Evolutionary conservation across 2,329 filamentous ascomycete species (phyloP).

Genomic region (Penicillium sp.): DNA sequence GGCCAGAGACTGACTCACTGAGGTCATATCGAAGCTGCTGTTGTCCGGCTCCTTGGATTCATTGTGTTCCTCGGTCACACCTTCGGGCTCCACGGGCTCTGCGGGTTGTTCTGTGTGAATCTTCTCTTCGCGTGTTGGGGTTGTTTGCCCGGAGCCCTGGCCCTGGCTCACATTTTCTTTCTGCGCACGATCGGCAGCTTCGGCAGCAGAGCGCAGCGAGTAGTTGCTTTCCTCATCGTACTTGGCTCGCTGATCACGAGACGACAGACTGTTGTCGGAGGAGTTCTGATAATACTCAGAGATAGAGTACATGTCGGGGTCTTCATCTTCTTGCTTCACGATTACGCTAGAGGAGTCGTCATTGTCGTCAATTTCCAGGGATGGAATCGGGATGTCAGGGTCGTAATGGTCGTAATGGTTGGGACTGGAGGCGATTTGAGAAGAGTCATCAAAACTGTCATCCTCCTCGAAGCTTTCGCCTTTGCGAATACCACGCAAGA

Average conservation of each 20-base stretch:
- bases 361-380: slow-evolving; percentile 68
- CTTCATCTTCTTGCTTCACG: slow-evolving; percentile 65
- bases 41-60: slow-evolving; percentile 14
- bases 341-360: slow-evolving; percentile 61
- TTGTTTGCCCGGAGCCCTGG: slow-evolving; percentile 33
- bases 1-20: slow-evolving; percentile 40
- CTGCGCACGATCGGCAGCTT: slow-evolving; percentile 12
- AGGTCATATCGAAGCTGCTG: slow-evolving; percentile 36
- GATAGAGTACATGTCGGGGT: slow-evolving; percentile 65
- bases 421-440: slow-evolving; percentile 59
- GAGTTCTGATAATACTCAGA: slow-evolving; percentile 63
- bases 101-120: neutral
- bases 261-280: slow-evolving; percentile 39
- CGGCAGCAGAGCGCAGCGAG: slow-evolving; percentile 47
- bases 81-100: slow-evolving; percentile 24
- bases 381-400: slow-evolving; percentile 87
- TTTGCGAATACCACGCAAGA: slow-evolving; percentile 78
- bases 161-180: slow-evolving; percentile 28
- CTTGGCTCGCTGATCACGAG: slow-evolving; percentile 32
- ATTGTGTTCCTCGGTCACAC: slow-evolving; percentile 37
- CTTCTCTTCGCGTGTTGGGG: slow-evolving; percentile 29
- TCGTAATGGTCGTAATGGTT: slow-evolving; percentile 67
- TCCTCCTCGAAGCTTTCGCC: slow-evolving; percentile 61
- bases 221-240: slow-evolving; percentile 61
- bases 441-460: slow-evolving; percentile 66